phyloP scores from a whole-genome alignment of 768 basidiomycete genomes.

The Termitomyces sp. region DNA sequence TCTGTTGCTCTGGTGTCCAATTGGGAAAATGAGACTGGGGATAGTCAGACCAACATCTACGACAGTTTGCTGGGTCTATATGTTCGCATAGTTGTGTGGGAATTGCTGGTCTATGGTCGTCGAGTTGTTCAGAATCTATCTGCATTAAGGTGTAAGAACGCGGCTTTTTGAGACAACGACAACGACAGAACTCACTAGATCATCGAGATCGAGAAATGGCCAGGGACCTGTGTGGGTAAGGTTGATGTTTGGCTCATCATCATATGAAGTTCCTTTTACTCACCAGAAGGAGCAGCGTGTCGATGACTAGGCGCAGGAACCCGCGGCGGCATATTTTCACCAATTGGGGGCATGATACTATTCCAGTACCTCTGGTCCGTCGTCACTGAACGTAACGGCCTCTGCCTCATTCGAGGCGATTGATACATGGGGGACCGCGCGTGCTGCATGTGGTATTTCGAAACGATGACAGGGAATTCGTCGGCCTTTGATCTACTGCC shows the following conservation, averaged over 20 bases:
- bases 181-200: constrained; percentile 14
- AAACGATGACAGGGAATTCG: not conserved
- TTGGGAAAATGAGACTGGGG: constrained; percentile 51
- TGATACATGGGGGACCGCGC: not conserved
- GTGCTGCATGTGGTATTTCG: not conserved
- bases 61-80: constrained; percentile 11
- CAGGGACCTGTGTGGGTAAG: constrained; percentile 22
- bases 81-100: constrained; percentile 18
- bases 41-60: constrained; percentile 32
- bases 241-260: not conserved
- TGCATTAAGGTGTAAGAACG: constrained; percentile 2
- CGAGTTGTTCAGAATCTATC: constrained; percentile 22
- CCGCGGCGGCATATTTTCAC: constrained; percentile 16
- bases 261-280: constrained; percentile 13
- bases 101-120: constrained; percentile 9
- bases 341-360: constrained; percentile 5
- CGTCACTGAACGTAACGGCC: constrained; percentile 5
- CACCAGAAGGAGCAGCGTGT: constrained; percentile 36
- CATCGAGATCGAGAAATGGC: constrained; percentile 31
- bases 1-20: constrained; percentile 43
- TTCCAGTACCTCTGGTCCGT: constrained; percentile 6
- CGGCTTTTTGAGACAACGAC: not conserved
- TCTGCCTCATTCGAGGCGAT: not conserved
- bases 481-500: not conserved
- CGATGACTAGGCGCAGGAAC: constrained; percentile 28